Conservation (phyloP, 2,329 filamentous ascomycete species). For the Ophiostoma ips region DNA sequence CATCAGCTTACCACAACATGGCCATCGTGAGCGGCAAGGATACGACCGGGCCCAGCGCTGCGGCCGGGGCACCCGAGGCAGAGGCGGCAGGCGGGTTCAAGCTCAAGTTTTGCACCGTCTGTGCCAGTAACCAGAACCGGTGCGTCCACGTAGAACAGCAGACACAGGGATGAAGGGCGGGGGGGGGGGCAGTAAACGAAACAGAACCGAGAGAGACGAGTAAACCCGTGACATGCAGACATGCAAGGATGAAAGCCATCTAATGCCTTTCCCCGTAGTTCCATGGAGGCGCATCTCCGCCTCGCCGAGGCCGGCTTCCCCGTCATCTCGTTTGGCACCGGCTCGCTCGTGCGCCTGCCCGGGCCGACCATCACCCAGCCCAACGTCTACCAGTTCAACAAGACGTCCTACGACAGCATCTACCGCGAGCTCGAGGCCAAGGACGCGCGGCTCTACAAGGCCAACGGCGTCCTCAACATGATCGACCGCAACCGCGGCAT, state of each 20-base stretch:
- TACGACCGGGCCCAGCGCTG: background rate
- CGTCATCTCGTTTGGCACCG: slow-evolving; percentile 96
- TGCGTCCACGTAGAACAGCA: slow-evolving; percentile 26
- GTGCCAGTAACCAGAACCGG: slow-evolving; percentile 95
- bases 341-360: slow-evolving; percentile 82
- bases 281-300: slow-evolving; percentile 98
- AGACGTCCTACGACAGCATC: slow-evolving; percentile 88
- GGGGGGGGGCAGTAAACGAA: too few species aligned
- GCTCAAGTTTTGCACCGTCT: slow-evolving; percentile 96
- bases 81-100: slow-evolving; percentile 55
- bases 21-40: background rate
- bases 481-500: slow-evolving; percentile 79
- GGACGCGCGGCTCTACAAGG: slow-evolving; percentile 73
- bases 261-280: slow-evolving; percentile 30
- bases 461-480: slow-evolving; percentile 93
- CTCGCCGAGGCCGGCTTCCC: slow-evolving; percentile 77
- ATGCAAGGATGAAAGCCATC: background rate
- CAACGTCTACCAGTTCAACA: slow-evolving; percentile 97
- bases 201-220: background rate
- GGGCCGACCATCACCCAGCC: slow-evolving; percentile 84
- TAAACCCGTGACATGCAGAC: background rate
- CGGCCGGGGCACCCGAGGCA: slow-evolving; percentile 27
- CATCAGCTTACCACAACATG: too few species aligned
- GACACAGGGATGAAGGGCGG: background rate
- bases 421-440: slow-evolving; percentile 81